phyloP scores from a whole-genome alignment of 2,329 filamentous ascomycete species.

The Neofusicoccum umdonicola region DNA sequence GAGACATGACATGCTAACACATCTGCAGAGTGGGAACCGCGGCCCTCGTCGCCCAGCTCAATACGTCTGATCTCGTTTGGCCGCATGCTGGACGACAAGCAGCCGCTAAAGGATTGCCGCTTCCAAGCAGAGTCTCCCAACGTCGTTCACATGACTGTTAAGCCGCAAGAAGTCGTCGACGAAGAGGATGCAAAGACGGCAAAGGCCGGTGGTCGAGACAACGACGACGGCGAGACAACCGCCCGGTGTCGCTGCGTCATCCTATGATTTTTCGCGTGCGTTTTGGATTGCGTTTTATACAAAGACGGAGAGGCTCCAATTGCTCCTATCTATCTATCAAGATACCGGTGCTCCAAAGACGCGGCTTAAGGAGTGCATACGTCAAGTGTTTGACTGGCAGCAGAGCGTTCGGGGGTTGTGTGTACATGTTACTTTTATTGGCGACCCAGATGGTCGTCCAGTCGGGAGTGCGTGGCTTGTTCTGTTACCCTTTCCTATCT shows the following conservation, averaged over 20 bases:
- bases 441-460: background rate
- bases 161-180: conserved; percentile 78
- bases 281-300: background rate
- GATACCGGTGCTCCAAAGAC: conserved; percentile 5
- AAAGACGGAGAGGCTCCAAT: background rate
- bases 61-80: conserved; percentile 93
- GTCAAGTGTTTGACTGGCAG: background rate
- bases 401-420: background rate
- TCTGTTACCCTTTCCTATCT: background rate
- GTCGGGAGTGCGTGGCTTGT: background rate
- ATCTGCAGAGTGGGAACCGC: conserved; percentile 72
- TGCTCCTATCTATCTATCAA: conserved; percentile 9
- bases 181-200: conserved; percentile 70
- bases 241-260: conserved; percentile 66
- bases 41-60: conserved; percentile 80
- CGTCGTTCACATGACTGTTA: conserved; percentile 92
- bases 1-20: conserved; percentile 7
- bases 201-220: conserved; percentile 53
- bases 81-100: conserved; percentile 85
- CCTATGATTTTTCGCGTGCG: conserved; percentile 30
- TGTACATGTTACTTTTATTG: conserved; percentile 4
- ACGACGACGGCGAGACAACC: conserved; percentile 55
- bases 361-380: conserved; percentile 3
- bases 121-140: conserved; percentile 74
- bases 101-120: conserved; percentile 75